Base-by-base conservation (phyloP, 1,139 yeast genomes). In the Yamadazyma dushanensis region DNA sequence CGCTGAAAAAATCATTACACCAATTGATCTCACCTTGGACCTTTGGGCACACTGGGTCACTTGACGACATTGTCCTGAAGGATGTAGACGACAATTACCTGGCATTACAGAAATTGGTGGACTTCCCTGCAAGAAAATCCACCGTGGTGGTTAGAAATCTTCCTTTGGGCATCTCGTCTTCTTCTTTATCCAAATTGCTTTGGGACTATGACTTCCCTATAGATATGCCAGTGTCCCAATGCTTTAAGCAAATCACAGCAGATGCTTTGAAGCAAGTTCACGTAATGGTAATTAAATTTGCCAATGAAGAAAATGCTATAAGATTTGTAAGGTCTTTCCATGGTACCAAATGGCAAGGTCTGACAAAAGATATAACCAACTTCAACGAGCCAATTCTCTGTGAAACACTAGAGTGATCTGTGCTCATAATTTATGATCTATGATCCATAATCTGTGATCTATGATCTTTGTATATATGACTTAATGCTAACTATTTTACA, bases 301-400 rank as follows among this genome's bases (percentile, higher is more conserved):
- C 63, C 10, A 66, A 66, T 42, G 52, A 50, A n/a, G 53, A 58
- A 3, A 77, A 76, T 44, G 83, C 89, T 0, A 51, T 47, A 21
- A 53, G 83, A 33, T 78, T 81, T 44, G 76, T 73, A 2, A 54
- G 77, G n/a, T 73, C 73, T 41, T 72, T 63, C 51, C 76, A 83
- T 53, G 80, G 82, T 5, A 66, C 62, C 34, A 51, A 49, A 29
- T 70, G 75, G 74, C 66, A 63, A 16, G 48, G 53, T 8, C 49
- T 61, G 32, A 48, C 51, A 8, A 48, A 56, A 14, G 55, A 56
- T 19, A 61, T 56, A 25, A 63, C 59, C 42, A 49, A 54, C 28
- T 43, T 67, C 15, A 61, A 66, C 43, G 70, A 66, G 26, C 72
- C 73, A 0, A 44, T 70, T 11, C 45, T 61, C 18, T 69, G 75